Percentiles rank a stretch among this genome's conserved stretches.
Evolutionary conservation across 306 rosid species (phyloP).

Genomic region (Lathyrus aphaca): DNA sequence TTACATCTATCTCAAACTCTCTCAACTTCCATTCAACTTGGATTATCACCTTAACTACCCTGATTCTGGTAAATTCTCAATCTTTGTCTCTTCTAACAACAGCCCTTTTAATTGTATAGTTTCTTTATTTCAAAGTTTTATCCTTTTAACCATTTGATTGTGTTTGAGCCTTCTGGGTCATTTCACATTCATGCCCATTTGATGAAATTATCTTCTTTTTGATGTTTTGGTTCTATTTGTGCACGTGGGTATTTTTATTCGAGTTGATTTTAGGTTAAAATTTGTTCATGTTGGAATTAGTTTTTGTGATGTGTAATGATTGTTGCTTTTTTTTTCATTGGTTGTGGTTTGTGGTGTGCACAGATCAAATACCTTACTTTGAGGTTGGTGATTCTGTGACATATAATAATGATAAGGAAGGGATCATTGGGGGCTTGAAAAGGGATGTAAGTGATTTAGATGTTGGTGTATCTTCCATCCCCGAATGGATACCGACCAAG

Average conservation of each 20-base stretch:
- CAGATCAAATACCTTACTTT: slow-evolving; percentile 85
- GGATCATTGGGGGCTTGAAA: slow-evolving; percentile 72
- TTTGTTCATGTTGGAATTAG: background rate
- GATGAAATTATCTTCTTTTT: slow-evolving; percentile 22
- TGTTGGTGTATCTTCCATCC: slow-evolving; percentile 53
- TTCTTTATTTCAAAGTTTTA: slow-evolving; percentile 24
- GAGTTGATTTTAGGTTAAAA: slow-evolving; percentile 9
- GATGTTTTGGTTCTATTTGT: background rate
- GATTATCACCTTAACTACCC: slow-evolving; percentile 76
- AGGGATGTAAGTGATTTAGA: slow-evolving; percentile 75
- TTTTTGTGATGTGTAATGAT: background rate
- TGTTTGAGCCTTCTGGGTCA: slow-evolving; percentile 31
- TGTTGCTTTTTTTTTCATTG: slow-evolving; percentile 12
- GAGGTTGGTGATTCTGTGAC: slow-evolving; percentile 78
- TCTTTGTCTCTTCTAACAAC: background rate
- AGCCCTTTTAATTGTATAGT: slow-evolving; percentile 10
- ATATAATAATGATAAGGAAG: slow-evolving; percentile 82
- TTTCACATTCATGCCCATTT: slow-evolving; percentile 17
- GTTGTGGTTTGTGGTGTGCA: slow-evolving; percentile 29
- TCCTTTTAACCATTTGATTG: slow-evolving; percentile 24
- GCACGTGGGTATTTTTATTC: slow-evolving; percentile 20
- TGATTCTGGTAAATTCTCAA: slow-evolving; percentile 65
- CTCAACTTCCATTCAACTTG: slow-evolving; percentile 67
- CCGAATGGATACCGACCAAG: slow-evolving; percentile 77
- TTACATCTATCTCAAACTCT: slow-evolving; percentile 71